These are phyloP conservation scores for Eremothecium sinecaudum DNA, from an alignment of 1,139 yeast genomes.

Conservation along the genomic window DNA sequence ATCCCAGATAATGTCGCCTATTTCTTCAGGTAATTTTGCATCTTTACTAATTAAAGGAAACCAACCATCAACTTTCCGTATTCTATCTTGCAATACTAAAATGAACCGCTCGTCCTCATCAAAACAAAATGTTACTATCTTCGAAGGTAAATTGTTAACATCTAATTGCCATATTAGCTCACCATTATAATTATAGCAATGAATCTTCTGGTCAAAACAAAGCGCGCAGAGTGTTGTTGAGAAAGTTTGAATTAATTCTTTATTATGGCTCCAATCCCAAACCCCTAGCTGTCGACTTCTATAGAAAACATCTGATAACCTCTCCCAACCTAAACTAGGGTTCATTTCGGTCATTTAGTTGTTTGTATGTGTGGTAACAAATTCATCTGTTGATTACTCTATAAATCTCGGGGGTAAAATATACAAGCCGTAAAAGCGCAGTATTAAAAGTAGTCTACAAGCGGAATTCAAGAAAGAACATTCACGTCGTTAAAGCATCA, in stretches of 20 bases:
- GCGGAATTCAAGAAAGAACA: too few species aligned
- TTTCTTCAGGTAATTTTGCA: slow-evolving; percentile 43
- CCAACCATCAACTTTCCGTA: slow-evolving; percentile 35
- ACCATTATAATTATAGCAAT: slow-evolving; percentile 20
- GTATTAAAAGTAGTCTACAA: too few species aligned
- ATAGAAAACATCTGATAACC: slow-evolving; percentile 53
- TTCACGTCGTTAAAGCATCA: too few species aligned
- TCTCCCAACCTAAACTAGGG: slow-evolving; percentile 54
- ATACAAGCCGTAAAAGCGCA: too few species aligned
- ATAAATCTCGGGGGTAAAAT: too few species aligned
- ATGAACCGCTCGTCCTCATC: slow-evolving; percentile 47
- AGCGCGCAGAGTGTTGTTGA: slow-evolving; percentile 20
- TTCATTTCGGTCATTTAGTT: slow-evolving; percentile 19
- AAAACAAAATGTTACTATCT: slow-evolving; percentile 52
- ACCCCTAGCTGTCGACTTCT: slow-evolving; percentile 33
- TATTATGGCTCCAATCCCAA: slow-evolving; percentile 17
- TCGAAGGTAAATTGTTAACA: slow-evolving; percentile 37
- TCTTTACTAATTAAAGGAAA: slow-evolving; percentile 63
- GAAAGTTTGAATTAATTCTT: slow-evolving; percentile 13
- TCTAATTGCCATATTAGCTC: slow-evolving; percentile 11
- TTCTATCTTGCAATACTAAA: slow-evolving; percentile 49
- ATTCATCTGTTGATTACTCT: too few species aligned
- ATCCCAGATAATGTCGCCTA: slow-evolving; percentile 25
- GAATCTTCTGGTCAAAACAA: slow-evolving; percentile 14
- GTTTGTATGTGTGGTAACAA: too few species aligned